Evolutionary conservation across 805 yeast species (phyloP), one percentile per base, ranked within the genome.

Genomic region (Sugiyamaella marilandica): DNA sequence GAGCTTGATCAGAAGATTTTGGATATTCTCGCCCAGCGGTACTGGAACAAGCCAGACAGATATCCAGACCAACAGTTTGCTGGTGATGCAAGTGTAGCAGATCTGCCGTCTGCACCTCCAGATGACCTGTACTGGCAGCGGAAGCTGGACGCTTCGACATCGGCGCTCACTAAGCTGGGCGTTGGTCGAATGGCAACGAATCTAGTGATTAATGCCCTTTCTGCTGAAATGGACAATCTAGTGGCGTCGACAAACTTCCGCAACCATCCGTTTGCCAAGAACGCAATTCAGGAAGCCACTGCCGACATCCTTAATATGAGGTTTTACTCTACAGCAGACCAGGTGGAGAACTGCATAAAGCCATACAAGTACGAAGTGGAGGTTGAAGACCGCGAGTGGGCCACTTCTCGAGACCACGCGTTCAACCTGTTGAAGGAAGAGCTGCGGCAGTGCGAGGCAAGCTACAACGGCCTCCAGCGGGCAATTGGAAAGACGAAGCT

Each of bases 331-430:
- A 92, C 99, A 0, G 95, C 99, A 0, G 99, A 95, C 67, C 99
- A 94, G 68, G 98, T 94, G 5, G 99, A 94, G 64, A 94, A 95
- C 69, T 91, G 98, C 71, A 92, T 94, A 63, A 94, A 94, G 67
- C 99, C 99, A 1, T 94, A 85, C 73, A 94, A 94, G 71, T 94
- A 92, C 67, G 99, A 94, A 65, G 91, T 94, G 55, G 99, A 94
- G 64, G 81, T 94, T 47, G 98, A 94, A 65, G 96, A 91, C 61
- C 77, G 97, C 37, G 99, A 94, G 67, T 94, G 99, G 99, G 71
- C 74, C 31, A 65, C 78, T 7, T 84, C 96, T 36, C 81, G 87
- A 55, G 95, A 87, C 32, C 95, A 87, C 64, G 79, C 97, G 0
- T 78, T 82, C 10, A 73, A 71, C 19, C 68, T 94, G 52, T 68